Conservation (phyloP, 306 rosid species). For the Vigna trinervia region DNA sequence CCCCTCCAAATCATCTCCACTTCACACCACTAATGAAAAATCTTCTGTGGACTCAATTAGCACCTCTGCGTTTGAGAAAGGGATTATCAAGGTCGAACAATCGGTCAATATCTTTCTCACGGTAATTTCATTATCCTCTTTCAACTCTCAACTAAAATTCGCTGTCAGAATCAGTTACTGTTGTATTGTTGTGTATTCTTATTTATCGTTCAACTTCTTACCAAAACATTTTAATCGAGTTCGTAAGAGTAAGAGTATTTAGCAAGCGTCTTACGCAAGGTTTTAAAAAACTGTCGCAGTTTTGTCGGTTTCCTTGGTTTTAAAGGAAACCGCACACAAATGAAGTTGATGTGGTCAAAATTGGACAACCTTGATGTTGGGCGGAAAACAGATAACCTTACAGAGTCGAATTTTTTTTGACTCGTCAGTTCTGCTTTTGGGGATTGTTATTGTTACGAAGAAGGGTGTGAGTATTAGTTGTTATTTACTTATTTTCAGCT, state of each 20-base stretch:
- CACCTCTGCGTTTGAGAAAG: constrained; percentile 58
- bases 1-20: constrained; percentile 59
- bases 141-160: background rate
- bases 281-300: background rate
- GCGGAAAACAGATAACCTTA: background rate
- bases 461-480: background rate
- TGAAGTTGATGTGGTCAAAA: background rate
- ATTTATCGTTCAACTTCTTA: background rate
- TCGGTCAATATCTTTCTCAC: constrained; percentile 82
- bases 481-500: constrained; percentile 32
- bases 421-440: background rate
- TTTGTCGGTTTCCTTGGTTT: background rate
- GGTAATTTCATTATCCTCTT: constrained; percentile 47
- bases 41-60: constrained; percentile 31
- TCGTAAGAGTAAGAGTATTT: background rate
- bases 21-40: constrained; percentile 38
- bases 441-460: background rate
- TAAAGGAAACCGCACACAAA: background rate
- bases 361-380: background rate
- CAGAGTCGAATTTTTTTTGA: background rate
- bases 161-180: background rate
- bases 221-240: background rate
- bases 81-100: constrained; percentile 78
- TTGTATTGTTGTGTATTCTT: background rate
- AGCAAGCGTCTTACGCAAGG: background rate